These are phyloP conservation scores for Closterium sp. DNA, from an alignment of 139 green algal genomes.

Conservation along the genomic window DNA sequence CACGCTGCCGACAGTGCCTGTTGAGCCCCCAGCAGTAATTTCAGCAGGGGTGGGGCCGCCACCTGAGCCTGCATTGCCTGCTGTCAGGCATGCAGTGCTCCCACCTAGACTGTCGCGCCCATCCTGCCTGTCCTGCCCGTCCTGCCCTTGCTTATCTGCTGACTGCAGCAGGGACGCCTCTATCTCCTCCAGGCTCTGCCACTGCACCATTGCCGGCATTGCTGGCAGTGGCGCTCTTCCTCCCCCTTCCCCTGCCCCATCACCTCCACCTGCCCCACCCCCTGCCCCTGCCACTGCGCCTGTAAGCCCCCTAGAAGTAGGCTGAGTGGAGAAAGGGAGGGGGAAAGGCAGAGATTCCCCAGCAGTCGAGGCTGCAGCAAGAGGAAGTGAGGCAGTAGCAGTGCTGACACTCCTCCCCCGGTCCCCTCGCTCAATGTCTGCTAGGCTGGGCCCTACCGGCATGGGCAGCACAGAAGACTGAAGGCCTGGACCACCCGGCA, in stretches of 20 bases:
- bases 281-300: background rate
- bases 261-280: no score
- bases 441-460: background rate
- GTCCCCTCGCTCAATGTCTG: background rate
- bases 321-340: background rate
- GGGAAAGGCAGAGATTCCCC: background rate
- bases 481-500: no score
- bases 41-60: no score
- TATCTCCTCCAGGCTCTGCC: background rate
- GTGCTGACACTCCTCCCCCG: background rate
- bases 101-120: no score
- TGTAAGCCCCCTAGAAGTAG: background rate
- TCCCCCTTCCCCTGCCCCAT: no score
- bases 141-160: background rate
- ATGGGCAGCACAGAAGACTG: background rate
- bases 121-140: no score
- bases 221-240: background rate
- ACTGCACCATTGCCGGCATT: background rate
- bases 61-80: no score
- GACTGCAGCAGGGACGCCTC: background rate
- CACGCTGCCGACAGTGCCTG: no score
- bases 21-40: no score
- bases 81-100: no score
- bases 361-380: no score
- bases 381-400: no score